phyloP scores from a whole-genome alignment of 768 basidiomycete species.

The Rhodosporidiobolus sp. region DNA sequence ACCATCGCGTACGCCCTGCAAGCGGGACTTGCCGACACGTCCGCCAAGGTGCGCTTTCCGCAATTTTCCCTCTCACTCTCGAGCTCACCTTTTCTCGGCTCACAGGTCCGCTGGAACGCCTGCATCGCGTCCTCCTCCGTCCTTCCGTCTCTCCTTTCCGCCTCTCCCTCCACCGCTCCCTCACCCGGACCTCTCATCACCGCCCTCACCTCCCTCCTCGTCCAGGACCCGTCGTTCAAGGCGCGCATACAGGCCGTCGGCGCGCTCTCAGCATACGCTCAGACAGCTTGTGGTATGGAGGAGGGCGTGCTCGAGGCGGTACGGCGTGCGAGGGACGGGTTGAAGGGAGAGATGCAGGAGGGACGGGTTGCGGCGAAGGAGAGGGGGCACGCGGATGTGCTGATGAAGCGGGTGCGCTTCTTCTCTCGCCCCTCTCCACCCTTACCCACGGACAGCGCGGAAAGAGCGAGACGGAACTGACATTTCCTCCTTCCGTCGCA shows the following conservation, averaged over 20 bases:
- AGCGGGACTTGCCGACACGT: not conserved
- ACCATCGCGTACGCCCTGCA: not conserved
- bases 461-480: too few relatives aligned
- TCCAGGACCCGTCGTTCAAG: conserved; percentile 22
- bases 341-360: not conserved
- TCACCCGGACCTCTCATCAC: not conserved
- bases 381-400: not conserved
- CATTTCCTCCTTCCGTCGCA: too few relatives aligned
- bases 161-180: not conserved
- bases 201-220: not conserved
- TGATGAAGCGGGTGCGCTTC: conserved; percentile 5
- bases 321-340: not conserved
- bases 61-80: rapidly evolving
- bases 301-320: too few relatives aligned
- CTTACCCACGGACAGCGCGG: too few relatives aligned
- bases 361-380: conserved; percentile 5
- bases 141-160: not conserved
- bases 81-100: not conserved
- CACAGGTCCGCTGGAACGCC: conserved; percentile 37
- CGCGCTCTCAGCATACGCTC: not conserved
- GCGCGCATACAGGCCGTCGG: conserved; percentile 28
- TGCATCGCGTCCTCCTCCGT: conserved; percentile 9
- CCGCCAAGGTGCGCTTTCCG: not conserved
- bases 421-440: not conserved
- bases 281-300: not conserved